A percentile compares a stretch with the other conserved stretches of the same genome.
phyloP scores from a whole-genome alignment of 2,329 filamentous ascomycete genomes.

The Leptosphaerulina australis region DNA sequence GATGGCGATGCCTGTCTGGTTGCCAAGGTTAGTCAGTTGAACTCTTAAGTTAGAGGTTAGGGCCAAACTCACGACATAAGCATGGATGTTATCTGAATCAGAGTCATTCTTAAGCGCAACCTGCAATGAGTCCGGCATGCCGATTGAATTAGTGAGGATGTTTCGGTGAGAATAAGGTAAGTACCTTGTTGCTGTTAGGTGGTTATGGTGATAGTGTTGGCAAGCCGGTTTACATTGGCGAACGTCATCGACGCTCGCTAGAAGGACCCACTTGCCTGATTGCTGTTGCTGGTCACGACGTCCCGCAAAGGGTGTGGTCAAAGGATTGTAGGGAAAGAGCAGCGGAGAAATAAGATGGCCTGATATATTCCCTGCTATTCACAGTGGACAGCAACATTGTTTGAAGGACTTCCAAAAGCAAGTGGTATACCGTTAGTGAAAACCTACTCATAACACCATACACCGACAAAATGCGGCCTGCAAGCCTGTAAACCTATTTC shows the following conservation, averaged over 20 bases:
- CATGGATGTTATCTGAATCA: slow-evolving; percentile 10
- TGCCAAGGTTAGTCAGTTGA: too few species aligned
- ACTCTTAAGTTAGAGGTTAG: background rate
- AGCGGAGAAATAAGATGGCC: too few species aligned
- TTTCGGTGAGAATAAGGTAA: background rate
- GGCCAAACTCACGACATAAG: slow-evolving; percentile 8
- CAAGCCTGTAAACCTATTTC: slow-evolving; percentile 9
- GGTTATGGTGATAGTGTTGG: slow-evolving; percentile 3
- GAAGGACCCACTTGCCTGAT: slow-evolving; percentile 14
- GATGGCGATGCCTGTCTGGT: slow-evolving; percentile 12
- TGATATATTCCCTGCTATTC: too few species aligned
- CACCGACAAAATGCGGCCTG: slow-evolving; percentile 25
- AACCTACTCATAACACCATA: slow-evolving; percentile 13
- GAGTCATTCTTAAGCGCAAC: slow-evolving; percentile 15
- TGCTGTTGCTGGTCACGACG: background rate
- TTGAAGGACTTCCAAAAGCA: too few species aligned
- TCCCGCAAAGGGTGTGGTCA: too few species aligned
- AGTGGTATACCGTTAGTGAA: slow-evolving; percentile 12
- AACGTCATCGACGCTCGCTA: slow-evolving; percentile 16
- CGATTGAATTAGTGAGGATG: background rate
- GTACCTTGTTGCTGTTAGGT: background rate
- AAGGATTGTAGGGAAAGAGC: too few species aligned
- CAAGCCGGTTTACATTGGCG: slow-evolving; percentile 17
- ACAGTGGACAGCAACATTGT: too few species aligned
- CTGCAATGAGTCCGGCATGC: slow-evolving; percentile 16